These are phyloP conservation scores for Glonium stellatum DNA, from an alignment of 495 filamentous ascomycete genomes.

Conservation along the genomic window DNA sequence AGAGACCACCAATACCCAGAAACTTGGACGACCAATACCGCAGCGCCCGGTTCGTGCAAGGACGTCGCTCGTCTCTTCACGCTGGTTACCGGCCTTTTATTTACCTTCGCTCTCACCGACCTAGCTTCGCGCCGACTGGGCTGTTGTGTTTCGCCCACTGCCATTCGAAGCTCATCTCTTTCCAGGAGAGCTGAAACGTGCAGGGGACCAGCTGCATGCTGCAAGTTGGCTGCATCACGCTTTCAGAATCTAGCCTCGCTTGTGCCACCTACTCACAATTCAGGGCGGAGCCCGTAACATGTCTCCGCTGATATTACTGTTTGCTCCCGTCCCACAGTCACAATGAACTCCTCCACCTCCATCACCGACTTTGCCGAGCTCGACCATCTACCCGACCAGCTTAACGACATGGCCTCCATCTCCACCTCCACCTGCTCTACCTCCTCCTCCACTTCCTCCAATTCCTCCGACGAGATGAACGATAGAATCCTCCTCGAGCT, in stretches of 20 bases:
- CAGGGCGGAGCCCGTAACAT: not conserved
- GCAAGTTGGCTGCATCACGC: not conserved
- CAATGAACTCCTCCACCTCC: not conserved
- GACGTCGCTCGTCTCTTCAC: too few relatives aligned
- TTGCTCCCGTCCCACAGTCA: not conserved
- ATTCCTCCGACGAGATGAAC: not conserved
- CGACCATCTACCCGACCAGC: not conserved
- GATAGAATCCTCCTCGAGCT: not conserved
- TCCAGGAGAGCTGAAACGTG: not conserved
- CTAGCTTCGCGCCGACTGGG: too few relatives aligned
- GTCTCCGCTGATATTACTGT: not conserved
- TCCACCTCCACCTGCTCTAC: too few relatives aligned
- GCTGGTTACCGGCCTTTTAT: too few relatives aligned
- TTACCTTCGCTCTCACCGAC: too few relatives aligned
- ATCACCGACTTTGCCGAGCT: not conserved
- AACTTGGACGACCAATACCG: too few relatives aligned
- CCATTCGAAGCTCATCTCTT: not conserved
- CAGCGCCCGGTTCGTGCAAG: too few relatives aligned
- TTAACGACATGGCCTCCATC: not conserved
- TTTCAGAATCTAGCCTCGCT: not conserved
- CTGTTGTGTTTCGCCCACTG: too few relatives aligned
- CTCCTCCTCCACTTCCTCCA: not conserved
- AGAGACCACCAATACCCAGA: too few relatives aligned
- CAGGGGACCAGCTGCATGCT: slow-evolving; percentile 1
- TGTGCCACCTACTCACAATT: not conserved